Evolutionary conservation across 1,284 basidiomycete genomes (phyloP), one percentile per base, ranked within the genome.

Genomic region (Phlebopus sp.): DNA sequence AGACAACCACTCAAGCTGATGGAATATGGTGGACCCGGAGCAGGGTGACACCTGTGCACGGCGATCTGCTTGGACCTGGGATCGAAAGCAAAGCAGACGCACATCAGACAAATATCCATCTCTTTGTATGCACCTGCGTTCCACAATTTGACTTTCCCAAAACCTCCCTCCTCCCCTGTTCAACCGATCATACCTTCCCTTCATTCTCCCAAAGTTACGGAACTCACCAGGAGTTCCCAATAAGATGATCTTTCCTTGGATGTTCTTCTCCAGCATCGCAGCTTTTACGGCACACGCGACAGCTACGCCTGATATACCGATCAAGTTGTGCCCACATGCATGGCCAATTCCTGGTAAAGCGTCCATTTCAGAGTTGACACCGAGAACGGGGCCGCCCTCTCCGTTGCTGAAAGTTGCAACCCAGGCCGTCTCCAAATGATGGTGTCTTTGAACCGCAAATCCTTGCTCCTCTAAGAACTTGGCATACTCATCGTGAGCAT

Each of bases 251-350:
- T 75, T 82, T 3, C 86, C 88, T 0, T 75, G 52, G 6, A 89
- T 75, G 44, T 78, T 62, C 57, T 82, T 76, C 47, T 78, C 70
- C 56, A 77, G 71, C 53, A 90, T 70, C 0, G 77, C 80, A 7
- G 71, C 72, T 55, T 81, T 80, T 35, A 81, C 72, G 1, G 78
- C 81, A 44, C 85, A 70, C 1, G 86, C 78, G 17, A 86, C 79
- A 1, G 80, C 87, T 4, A 90, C 78, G 11, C 87, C 88, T 46
- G 72, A 64, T 41, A 90, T 83, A 3, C 84, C 86, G 50, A 92
- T 90, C 41, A 91, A 69, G 57, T 89, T 90, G 62, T 90, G 86
- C 2, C 86, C 87, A 55, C 88, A 90, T 0, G 84, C 86, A 59
- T 89, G 86, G 0, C 84, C 84, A 23, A 86, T 72, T 1, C 78